Percentiles rank a stretch among this genome's conserved stretches.
Evolutionary conservation across 352 stramenopile genomes (phyloP).

Genomic region (Globisporangium nagaii): DNA sequence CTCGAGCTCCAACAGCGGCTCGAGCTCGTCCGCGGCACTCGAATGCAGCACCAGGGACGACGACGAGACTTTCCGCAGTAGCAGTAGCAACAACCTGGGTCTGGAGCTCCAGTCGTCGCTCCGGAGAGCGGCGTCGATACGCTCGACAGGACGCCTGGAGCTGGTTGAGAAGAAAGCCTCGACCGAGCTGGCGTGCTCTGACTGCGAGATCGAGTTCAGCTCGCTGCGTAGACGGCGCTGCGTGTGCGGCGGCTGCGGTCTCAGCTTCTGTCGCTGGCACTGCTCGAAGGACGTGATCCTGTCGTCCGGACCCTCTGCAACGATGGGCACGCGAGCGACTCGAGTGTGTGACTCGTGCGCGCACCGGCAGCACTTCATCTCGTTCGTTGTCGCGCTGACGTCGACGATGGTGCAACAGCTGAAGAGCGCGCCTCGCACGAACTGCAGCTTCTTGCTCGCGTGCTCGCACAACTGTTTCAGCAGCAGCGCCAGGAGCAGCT

Average conservation of each 20-base stretch:
- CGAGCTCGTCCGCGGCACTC: conserved; percentile 1
- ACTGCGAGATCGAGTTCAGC: conserved; percentile 20
- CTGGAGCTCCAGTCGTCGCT: neutral
- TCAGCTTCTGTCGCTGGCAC: conserved; percentile 23
- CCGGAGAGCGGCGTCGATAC: neutral
- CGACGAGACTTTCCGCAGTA: neutral
- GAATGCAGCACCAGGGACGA: neutral
- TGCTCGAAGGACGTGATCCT: conserved; percentile 17
- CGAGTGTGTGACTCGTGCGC: conserved; percentile 21
- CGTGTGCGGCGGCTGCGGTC: conserved; percentile 19
- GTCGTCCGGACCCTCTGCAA: neutral
- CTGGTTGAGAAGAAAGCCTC: neutral
- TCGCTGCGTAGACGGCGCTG: conserved; percentile 11
- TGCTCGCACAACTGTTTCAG: conserved; percentile 5
- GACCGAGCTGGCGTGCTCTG: conserved; percentile 10
- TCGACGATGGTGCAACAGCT: neutral
- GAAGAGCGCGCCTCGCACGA: neutral
- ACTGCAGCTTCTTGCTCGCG: neutral
- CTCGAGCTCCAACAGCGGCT: neutral
- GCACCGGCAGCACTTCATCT: conserved; percentile 26
- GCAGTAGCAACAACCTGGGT: neutral
- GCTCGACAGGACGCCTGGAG: conserved; percentile 3
- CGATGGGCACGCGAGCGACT: neutral
- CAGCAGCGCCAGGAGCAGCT: neutral
- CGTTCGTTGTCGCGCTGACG: conserved; percentile 23